A percentile compares a stretch with the other conserved stretches of the same genome.
Evolutionary conservation across 2,329 filamentous ascomycete species (phyloP).

Genomic region (Fusarium sp.): DNA sequence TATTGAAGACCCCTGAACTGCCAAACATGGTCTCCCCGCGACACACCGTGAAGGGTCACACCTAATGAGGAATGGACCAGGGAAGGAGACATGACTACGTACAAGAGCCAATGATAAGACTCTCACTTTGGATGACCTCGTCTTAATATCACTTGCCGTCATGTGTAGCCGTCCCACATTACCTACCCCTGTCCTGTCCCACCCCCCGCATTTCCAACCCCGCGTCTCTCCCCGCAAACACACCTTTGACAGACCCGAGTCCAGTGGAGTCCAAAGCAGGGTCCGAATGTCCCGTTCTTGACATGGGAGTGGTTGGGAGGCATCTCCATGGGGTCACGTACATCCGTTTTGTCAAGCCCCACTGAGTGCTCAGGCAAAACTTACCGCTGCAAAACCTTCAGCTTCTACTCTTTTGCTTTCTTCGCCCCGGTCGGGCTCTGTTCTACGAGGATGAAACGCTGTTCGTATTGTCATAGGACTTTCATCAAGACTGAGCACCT

Average conservation of each 20-base stretch:
- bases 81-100: neutral
- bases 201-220: neutral
- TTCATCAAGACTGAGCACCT: constrained; percentile 23
- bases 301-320: neutral
- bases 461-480: constrained; percentile 14
- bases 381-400: neutral
- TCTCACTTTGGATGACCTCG: neutral
- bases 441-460: neutral
- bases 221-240: neutral
- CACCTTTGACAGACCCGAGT: neutral
- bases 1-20: constrained; percentile 6
- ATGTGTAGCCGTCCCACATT: neutral
- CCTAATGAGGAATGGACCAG: neutral
- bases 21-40: neutral
- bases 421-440: neutral
- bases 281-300: neutral
- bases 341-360: neutral
- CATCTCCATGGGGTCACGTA: neutral
- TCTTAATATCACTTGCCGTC: neutral
- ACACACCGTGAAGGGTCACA: neutral
- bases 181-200: neutral
- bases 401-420: neutral
- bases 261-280: neutral
- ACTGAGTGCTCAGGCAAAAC: neutral
- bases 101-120: neutral